phyloP scores from a whole-genome alignment of 306 rosid species.

The Rosa rugosa region DNA sequence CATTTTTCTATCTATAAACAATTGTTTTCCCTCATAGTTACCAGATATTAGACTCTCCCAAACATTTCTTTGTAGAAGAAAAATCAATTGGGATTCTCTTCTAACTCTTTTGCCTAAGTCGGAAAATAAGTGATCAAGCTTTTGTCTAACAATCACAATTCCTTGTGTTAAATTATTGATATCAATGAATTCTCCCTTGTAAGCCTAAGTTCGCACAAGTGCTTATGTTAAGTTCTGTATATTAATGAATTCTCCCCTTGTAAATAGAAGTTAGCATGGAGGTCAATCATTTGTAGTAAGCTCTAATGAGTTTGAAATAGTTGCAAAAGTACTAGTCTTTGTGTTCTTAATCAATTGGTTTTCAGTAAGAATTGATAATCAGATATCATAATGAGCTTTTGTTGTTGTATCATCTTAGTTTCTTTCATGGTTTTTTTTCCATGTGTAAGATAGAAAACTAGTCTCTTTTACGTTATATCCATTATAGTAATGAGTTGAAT shows the following conservation, averaged over 20 bases:
- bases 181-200: neutral
- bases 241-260: neutral
- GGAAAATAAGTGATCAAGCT: neutral
- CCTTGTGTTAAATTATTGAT: neutral
- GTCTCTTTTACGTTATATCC: neutral
- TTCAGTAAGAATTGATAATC: neutral
- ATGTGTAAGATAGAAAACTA: neutral
- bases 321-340: neutral
- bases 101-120: neutral
- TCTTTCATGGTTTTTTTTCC: neutral
- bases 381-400: too few species aligned
- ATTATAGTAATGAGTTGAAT: neutral
- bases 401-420: neutral
- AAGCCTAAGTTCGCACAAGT: neutral
- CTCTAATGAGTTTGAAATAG: neutral
- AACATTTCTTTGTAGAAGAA: neutral
- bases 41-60: neutral
- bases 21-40: neutral
- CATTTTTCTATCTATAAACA: neutral
- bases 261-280: neutral
- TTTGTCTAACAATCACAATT: neutral
- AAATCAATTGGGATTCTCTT: neutral
- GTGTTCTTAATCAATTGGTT: neutral
- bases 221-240: neutral
- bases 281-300: neutral